Base-by-base conservation (phyloP, 352 stramenopile genomes). In the Phytophthora colocasiae region DNA sequence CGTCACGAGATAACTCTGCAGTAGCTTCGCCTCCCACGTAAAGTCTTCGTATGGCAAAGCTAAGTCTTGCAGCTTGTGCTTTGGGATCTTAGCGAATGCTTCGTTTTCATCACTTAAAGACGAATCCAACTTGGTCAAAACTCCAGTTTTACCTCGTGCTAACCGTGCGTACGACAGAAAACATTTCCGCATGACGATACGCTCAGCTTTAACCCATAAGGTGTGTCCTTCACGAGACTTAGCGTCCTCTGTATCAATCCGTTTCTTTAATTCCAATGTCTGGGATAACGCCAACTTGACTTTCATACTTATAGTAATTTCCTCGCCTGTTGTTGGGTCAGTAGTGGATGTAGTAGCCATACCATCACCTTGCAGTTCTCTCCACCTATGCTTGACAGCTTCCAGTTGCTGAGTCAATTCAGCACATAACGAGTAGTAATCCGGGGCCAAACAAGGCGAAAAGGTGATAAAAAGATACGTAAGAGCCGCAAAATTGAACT, bases 161-260 rank as follows among this genome's bases (percentile, higher is more conserved):
- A 93, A 57, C 1, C 80, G 69, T 26, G 80, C 81, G 48, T 90
- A 91, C 49, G 85, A 92, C 8, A 90, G 9, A 39, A 93, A 93
- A 50, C 81, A 92, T 58, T 93, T 93, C 22, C 83, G 73, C 63
- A 92, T 76, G n/a, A 92, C 75, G 48, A 93, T 86, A 19, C 85
- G 83, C 10, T 73, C 36, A 62, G 80, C 85, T 48, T 91, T 91
- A 69, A 78, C 80, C 85, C 85, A 93, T 10, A 91, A 52, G 36
- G 75, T 26, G 54, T 93, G 83, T 3, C 82, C 82, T 27, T 93
- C 85, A 17, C 81, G 80, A 8, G 83, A 75, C 29, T 86, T 83
- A 15, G 66, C 38, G 49, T 91, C 79, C 32, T 92, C 85, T 6
- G 45, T 17, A 32, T 93, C 83, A 41, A 93, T 63, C 12, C 75